Percentiles rank a stretch among this genome's conserved stretches.
phyloP scores from a whole-genome alignment of 192 early-diverging fungal species.

The Coemansia sp. region DNA sequence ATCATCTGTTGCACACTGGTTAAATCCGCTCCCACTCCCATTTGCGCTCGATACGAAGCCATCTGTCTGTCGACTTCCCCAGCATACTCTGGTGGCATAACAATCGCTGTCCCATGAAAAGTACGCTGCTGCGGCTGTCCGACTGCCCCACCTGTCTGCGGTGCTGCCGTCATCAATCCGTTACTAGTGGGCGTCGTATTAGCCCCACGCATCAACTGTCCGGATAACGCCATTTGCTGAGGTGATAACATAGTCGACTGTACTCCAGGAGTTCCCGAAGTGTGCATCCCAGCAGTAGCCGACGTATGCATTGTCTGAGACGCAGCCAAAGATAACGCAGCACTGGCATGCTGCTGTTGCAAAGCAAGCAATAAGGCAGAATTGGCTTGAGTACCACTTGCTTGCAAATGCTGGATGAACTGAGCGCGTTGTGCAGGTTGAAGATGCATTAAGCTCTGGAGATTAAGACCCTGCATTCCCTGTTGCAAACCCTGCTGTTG shows the following conservation, averaged over 20 bases:
- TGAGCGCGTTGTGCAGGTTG: slow-evolving; percentile 19
- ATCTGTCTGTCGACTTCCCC: slow-evolving; percentile 32
- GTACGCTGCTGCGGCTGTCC: slow-evolving; percentile 16
- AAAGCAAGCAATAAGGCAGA: slow-evolving; percentile 17
- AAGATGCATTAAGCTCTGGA: slow-evolving; percentile 15
- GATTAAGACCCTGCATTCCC: slow-evolving; percentile 7
- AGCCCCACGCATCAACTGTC: too few relatives aligned
- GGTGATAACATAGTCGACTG: too few relatives aligned
- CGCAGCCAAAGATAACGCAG: not conserved
- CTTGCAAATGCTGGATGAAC: slow-evolving; percentile 37
- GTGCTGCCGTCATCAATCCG: too few relatives aligned
- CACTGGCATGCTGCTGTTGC: slow-evolving; percentile 27
- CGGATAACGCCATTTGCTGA: too few relatives aligned
- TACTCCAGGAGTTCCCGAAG: too few relatives aligned
- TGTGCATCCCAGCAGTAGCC: too few relatives aligned
- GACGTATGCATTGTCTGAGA: too few relatives aligned
- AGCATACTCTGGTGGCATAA: slow-evolving; percentile 25
- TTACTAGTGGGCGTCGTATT: too few relatives aligned
- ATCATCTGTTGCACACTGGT: slow-evolving; percentile 6
- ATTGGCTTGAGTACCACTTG: slow-evolving; percentile 10
- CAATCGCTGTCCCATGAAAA: slow-evolving; percentile 22
- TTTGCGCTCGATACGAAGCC: slow-evolving; percentile 12
- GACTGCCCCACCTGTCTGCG: too few relatives aligned
- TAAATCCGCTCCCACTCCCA: slow-evolving; percentile 8
- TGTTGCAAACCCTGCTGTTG: slow-evolving; percentile 22